Evolutionary conservation across 1,284 basidiomycete species (phyloP), one percentile per base, ranked within the genome.

Genomic region (Psilocybe mexicana): DNA sequence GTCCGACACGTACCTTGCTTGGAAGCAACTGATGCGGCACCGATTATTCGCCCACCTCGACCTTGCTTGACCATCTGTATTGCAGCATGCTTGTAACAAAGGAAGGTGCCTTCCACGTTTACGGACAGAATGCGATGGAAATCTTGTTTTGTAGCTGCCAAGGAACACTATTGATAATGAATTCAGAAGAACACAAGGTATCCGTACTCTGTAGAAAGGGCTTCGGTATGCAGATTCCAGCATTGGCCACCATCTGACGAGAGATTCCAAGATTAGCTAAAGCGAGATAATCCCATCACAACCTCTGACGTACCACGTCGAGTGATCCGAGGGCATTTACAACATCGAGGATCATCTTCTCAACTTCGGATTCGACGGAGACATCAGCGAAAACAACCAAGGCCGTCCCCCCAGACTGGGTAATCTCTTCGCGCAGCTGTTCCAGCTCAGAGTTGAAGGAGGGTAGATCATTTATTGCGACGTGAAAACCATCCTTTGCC

Each of bases 11-110:
- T 18, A 74, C 77, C 75, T 68, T 68, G 66, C 53, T 74, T 65
- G 59, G 76, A 71, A 18, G 68, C 63, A 23, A 73, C 55, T 10
- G 75, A 77, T 1, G 69, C 74, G n/a, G 76, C 77, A 62, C 76
- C 72, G 26, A 75, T 63, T 25, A 75, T 68, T 47, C 71, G 62
- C 2, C 73, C 72, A 10, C 72, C 72, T 6, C 62, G 55, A 26
- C 71, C 69, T 65, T 74, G 73, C 52, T 70, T 64, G 36, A 73
- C 66, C 73, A 75, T 75, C 44, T 67, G 64, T 12, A 61, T 35
- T 2, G 69, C 69, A 33, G 72, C 71, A 47, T 71, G 59, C 33
- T 71, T 71, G 58, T 72, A 73, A 48, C 70, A 73, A 2, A 73
- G 61, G 42, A 70, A 71, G 3, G 63, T 57, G 0, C 73, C 72